Conservation (phyloP, 148 eudicot species). For the Linanthus parryae region DNA sequence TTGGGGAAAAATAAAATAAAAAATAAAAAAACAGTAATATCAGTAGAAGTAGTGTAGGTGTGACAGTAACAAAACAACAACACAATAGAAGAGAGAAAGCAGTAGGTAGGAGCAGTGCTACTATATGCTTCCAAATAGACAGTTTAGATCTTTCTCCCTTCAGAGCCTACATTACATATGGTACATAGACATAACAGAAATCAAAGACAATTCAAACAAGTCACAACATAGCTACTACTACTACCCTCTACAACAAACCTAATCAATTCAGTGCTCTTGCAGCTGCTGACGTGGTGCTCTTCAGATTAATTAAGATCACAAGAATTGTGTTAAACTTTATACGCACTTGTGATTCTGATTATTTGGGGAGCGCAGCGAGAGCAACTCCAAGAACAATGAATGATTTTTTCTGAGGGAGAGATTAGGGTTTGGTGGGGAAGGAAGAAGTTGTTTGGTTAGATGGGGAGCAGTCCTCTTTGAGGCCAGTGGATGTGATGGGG, state of each 20-base stretch:
- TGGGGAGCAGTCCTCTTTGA: constrained; percentile 10
- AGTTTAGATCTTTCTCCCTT: constrained; percentile 7
- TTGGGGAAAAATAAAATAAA: background rate
- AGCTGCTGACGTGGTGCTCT: no score
- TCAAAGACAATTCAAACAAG: no score
- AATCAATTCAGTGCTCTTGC: no score
- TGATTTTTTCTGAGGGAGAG: background rate
- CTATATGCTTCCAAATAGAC: constrained; percentile 5
- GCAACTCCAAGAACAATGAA: no score
- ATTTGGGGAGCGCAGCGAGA: no score
- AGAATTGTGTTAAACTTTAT: no score
- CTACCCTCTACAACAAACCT: no score
- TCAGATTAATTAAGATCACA: no score
- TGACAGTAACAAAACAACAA: no score
- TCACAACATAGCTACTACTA: no score
- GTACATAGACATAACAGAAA: background rate
- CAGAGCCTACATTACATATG: background rate
- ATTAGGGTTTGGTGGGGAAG: background rate
- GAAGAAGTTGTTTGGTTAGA: constrained; percentile 3
- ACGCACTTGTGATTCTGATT: no score
- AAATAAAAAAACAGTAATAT: background rate
- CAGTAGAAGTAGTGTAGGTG: background rate
- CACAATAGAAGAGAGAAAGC: background rate
- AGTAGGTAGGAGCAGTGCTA: constrained; percentile 2
- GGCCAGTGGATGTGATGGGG: constrained; percentile 45